Conservation (phyloP, 2,329 filamentous ascomycete genomes). For the Diaporthe helianthi region DNA sequence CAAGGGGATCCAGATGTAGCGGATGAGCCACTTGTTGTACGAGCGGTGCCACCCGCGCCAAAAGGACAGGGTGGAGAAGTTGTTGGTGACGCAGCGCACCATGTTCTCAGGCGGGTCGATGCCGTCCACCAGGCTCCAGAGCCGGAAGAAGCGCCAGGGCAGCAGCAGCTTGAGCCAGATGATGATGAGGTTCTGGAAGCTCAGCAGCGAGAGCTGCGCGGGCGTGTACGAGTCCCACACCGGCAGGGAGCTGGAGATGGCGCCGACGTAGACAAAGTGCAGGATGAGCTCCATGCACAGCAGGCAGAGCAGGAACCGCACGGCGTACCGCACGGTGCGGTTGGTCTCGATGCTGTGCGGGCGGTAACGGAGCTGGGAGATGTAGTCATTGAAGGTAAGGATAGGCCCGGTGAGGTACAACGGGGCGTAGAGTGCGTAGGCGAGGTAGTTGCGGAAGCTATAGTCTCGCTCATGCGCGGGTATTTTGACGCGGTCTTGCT, state of each 20-base stretch:
- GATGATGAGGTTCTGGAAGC: constrained; percentile 94
- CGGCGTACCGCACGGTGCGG: constrained; percentile 80
- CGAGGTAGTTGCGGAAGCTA: constrained; percentile 84
- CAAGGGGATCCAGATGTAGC: constrained; percentile 92
- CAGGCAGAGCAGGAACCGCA: constrained; percentile 81
- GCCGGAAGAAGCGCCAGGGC: constrained; percentile 96
- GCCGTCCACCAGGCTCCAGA: constrained; percentile 92
- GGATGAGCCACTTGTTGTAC: constrained; percentile 92
- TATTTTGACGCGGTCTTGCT: constrained; percentile 82
- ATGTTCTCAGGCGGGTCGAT: constrained; percentile 98
- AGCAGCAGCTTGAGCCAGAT: constrained; percentile 98
- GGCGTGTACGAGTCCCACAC: constrained; percentile 85
- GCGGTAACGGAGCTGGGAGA: constrained; percentile 81
- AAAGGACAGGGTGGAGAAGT: constrained; percentile 88
- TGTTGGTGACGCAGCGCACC: constrained; percentile 94
- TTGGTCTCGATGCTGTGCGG: constrained; percentile 71
- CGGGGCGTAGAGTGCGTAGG: constrained; percentile 89
- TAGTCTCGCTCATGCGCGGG: constrained; percentile 77
- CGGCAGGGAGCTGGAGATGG: constrained; percentile 83
- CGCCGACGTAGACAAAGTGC: constrained; percentile 92
- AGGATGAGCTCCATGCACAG: constrained; percentile 90
- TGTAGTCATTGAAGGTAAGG: constrained; percentile 97
- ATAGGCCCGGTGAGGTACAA: constrained; percentile 94
- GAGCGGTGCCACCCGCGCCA: constrained; percentile 97
- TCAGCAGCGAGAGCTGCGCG: constrained; percentile 86